Percentiles rank a stretch among this genome's conserved stretches.
Evolutionary conservation across 129 eudicot species (phyloP).

Genomic region (Smallanthus sonchifolius): DNA sequence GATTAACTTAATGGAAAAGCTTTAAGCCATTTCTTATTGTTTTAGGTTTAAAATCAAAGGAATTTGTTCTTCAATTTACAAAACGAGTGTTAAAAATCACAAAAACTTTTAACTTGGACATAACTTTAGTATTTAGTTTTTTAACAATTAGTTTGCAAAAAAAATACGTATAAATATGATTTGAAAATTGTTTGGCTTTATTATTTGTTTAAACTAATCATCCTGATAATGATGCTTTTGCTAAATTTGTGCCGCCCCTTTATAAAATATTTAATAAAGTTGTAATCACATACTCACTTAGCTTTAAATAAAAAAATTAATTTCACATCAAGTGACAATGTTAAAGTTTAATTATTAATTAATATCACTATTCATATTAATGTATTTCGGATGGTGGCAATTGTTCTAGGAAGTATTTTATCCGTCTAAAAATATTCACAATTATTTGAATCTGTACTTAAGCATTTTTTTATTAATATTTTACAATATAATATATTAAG

Average conservation of each 20-base stretch:
- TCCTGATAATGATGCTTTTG: constrained; percentile 15
- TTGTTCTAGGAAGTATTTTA: not conserved
- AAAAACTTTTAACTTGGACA: not conserved
- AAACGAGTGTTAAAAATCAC: not conserved
- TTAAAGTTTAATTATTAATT: constrained; percentile 1
- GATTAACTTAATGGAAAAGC: not conserved
- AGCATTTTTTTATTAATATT: not conserved
- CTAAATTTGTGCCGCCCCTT: constrained; percentile 26
- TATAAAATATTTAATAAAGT: constrained; percentile 12
- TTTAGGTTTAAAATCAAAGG: not conserved
- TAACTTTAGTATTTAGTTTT: not conserved
- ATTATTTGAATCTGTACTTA: not conserved
- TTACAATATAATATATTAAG: no score
- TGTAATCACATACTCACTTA: constrained; percentile 8
- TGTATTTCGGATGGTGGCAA: not conserved
- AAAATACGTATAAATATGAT: not conserved
- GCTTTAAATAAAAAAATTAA: constrained; percentile 2
- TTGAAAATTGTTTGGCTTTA: not conserved
- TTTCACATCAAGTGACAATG: constrained; percentile 19
- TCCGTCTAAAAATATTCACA: not conserved
- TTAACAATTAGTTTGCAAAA: not conserved
- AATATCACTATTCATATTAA: not conserved
- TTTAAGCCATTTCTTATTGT: not conserved
- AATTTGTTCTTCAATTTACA: no score
- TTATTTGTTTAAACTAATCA: not conserved